Percentiles rank a stretch among this genome's conserved stretches.
phyloP scores from a whole-genome alignment of 805 yeast species.

The Schwanniomyces polymorphus region DNA sequence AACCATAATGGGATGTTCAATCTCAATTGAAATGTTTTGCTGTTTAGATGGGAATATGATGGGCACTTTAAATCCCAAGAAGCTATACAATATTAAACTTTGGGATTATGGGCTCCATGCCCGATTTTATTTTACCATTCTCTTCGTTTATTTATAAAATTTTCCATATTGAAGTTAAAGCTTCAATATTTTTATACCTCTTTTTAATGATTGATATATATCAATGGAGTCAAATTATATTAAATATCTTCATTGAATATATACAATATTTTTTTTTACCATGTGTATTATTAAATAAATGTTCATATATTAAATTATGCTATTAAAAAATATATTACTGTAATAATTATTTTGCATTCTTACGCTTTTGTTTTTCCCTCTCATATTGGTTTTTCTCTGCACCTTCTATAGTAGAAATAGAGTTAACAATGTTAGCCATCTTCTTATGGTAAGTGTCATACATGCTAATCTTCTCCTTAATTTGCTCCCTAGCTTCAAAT shows the following conservation, averaged over 20 bases:
- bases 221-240: background rate
- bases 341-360: slow-evolving; percentile 26
- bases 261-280: background rate
- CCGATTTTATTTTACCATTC: background rate
- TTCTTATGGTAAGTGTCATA: slow-evolving; percentile 82
- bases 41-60: background rate
- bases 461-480: slow-evolving; percentile 71
- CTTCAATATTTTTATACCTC: background rate
- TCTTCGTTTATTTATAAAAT: background rate
- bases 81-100: background rate
- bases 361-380: slow-evolving; percentile 72
- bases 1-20: background rate
- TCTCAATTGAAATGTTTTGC: background rate
- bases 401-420: slow-evolving; percentile 92
- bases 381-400: slow-evolving; percentile 92
- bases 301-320: background rate
- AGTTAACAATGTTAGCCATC: slow-evolving; percentile 83
- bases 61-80: background rate
- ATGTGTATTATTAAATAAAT: background rate
- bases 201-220: background rate
- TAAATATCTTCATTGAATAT: background rate
- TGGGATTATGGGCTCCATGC: background rate
- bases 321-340: background rate
- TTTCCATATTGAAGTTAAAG: background rate
- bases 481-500: slow-evolving; percentile 84